Percentiles rank a stretch among this genome's conserved stretches.
phyloP scores from a whole-genome alignment of 495 filamentous ascomycete genomes.

The Podospora bellae-mahoneyi region DNA sequence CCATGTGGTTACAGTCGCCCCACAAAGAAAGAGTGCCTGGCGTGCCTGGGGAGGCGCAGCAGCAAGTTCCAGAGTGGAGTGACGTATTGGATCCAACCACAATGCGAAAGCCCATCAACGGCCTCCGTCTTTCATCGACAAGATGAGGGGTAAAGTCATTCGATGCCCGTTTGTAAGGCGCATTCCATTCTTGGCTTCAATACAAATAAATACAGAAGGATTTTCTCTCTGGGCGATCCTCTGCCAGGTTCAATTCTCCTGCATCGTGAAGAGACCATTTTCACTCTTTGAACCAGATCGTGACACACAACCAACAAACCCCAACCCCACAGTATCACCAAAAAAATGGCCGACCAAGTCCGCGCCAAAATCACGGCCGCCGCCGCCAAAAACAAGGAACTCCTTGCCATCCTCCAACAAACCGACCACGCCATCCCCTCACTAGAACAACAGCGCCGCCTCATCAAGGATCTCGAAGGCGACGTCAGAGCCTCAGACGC shows the following conservation, averaged over 20 bases:
- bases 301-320: not conserved
- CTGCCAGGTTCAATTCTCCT: not conserved
- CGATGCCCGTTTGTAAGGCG: not conserved
- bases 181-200: not conserved
- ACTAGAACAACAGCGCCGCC: slow-evolving; percentile 38
- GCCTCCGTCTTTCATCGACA: too few relatives aligned
- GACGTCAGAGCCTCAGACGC: slow-evolving; percentile 28
- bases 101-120: not conserved
- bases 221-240: not conserved
- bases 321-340: not conserved
- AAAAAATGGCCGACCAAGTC: not conserved
- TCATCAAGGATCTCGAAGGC: slow-evolving; percentile 38
- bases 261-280: not conserved
- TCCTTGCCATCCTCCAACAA: slow-evolving; percentile 38
- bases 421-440: slow-evolving; percentile 42
- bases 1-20: too few relatives aligned
- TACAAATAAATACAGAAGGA: not conserved
- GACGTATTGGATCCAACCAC: not conserved
- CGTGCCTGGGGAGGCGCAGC: not conserved
- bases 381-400: slow-evolving; percentile 19
- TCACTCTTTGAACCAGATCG: not conserved
- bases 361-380: not conserved
- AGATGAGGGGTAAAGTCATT: not conserved
- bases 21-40: not conserved
- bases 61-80: not conserved